These are phyloP conservation scores for Cryptococcus sp. DNA, from an alignment of 1,284 basidiomycete species.

Conservation along the genomic window DNA sequence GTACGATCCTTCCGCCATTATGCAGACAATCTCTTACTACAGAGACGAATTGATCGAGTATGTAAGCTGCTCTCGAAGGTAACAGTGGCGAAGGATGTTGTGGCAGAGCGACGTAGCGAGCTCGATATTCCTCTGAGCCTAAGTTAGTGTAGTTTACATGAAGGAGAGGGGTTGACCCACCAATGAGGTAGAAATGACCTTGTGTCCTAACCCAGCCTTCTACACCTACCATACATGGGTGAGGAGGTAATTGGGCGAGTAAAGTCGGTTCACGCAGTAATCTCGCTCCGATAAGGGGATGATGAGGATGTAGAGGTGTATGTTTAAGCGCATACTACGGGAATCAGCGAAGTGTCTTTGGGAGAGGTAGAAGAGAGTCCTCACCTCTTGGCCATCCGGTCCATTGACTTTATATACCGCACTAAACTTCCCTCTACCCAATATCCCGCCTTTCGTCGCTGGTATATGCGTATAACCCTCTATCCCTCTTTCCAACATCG, in stretches of 20 bases:
- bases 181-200: conserved; percentile 57
- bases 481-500: conserved; percentile 45
- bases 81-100: conserved; percentile 32
- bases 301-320: conserved; percentile 56
- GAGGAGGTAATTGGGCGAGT: conserved; percentile 53
- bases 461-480: conserved; percentile 47
- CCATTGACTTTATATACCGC: conserved; percentile 48
- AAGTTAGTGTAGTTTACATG: conserved; percentile 12
- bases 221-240: conserved; percentile 55
- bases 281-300: conserved; percentile 54
- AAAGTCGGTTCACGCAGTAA: conserved; percentile 55
- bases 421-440: conserved; percentile 52
- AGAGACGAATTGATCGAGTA: conserved; percentile 54
- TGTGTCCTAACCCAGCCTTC: conserved; percentile 54
- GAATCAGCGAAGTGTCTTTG: not conserved
- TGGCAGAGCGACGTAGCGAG: conserved; percentile 26
- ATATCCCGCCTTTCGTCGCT: conserved; percentile 26
- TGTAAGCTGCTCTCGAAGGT: conserved; percentile 51
- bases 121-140: conserved; percentile 31
- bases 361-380: conserved; percentile 7
- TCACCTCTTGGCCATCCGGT: conserved; percentile 35
- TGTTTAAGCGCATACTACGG: conserved; percentile 54
- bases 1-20: conserved; percentile 52
- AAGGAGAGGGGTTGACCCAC: conserved; percentile 20
- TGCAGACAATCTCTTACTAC: conserved; percentile 54